Evolutionary conservation across 2,329 filamentous ascomycete species (phyloP), one percentile per base, ranked within the genome.

Genomic region (Aspergillus eucalypticola): DNA sequence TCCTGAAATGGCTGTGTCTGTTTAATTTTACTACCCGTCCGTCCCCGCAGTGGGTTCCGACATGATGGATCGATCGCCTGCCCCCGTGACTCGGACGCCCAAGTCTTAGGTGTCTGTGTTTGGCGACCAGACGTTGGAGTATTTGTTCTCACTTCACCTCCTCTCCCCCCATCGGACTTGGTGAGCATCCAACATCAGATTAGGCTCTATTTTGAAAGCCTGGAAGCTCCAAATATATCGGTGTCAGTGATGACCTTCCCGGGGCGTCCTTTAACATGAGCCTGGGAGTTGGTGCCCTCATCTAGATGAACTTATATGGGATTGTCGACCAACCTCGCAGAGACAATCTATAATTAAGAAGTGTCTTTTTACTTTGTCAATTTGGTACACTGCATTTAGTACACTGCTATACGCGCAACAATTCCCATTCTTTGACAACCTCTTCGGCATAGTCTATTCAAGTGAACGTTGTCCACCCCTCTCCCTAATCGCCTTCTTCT

Each of bases 191-290:
- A 53, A 5, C 17, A 17, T 3, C 46, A 17, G 8, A 11, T 46
- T 23, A 35, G 13, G 19, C 27, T 38, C 10, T 23, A 50, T 50
- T 29, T 17, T 11, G 8, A 10, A 15, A 49, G 56, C 41, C 39
- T 32, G 21, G 15, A 46, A 29, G 27, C 15, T 19, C 25, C 29
- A 21, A 5, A 8, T 42, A 44, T 21, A 57, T 32, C 59, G 44
- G 38, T 46, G 35, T 58, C 35, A 65, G 63, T 64, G 44, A 65
- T 65, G 63, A 60, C 38, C 29, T 51, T 39, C 51, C 51, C 49
- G 58, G 48, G 56, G 50, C 50, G 41, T 50, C 17, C 59, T 46
- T 44, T 53, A 53, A 48, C 52, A 58, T 56, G 46, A 61, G 54
- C 54, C 48, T 44, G 42, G 32, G 38, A 60, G 50, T 54, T 59